Evolutionary conservation across 2,329 filamentous ascomycete genomes (phyloP), one percentile per base, ranked within the genome.

Genomic region (Fusarium heterosporum): DNA sequence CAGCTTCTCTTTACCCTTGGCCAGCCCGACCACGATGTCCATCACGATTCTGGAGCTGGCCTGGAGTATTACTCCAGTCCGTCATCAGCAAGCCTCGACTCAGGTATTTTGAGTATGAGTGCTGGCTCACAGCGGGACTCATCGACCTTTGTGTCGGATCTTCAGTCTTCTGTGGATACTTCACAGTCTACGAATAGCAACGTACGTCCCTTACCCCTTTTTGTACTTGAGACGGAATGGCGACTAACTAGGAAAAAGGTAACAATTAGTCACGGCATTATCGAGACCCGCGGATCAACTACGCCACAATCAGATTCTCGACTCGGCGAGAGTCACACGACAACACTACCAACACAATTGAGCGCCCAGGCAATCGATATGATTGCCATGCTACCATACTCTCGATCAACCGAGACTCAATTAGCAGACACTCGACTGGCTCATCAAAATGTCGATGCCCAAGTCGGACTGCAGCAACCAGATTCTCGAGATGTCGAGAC

Each of bases 221-320:
- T 28, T 13, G 11, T 40, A 17, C 19, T 28, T 10, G 4, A 47
- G 12, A 17, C 28, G 26, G 42, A 36, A 16, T 36, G 43, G 26
- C 64, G 48, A 64, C 72, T 74, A 70, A 74, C 53, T 66, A 53
- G 43, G 51, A 30, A 69, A 69, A 74, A 73, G 72, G 61, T 67
- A 51, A 45, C 40, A 53, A 50, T 46, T n/a, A 55, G 54, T 58
- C 59, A 55, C 47, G 50, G 40, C 39, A 47, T 46, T 42, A 45
- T 57, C 32, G 45, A 34, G 34, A 30, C 51, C 25, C 42, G 29
- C 28, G 47, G 45, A 61, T 26, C 34, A 53, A 51, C 32, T 38
- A 39, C 42, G 55, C 17, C 14, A 51, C 34, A 39, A 47, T 17
- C 26, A 57, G 43, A 63, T 34, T 48, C 52, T 19, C 51, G 22